A percentile compares a stretch with the other conserved stretches of the same genome.
phyloP scores from a whole-genome alignment of 306 rosid species.

The Adenanthera pavonina region DNA sequence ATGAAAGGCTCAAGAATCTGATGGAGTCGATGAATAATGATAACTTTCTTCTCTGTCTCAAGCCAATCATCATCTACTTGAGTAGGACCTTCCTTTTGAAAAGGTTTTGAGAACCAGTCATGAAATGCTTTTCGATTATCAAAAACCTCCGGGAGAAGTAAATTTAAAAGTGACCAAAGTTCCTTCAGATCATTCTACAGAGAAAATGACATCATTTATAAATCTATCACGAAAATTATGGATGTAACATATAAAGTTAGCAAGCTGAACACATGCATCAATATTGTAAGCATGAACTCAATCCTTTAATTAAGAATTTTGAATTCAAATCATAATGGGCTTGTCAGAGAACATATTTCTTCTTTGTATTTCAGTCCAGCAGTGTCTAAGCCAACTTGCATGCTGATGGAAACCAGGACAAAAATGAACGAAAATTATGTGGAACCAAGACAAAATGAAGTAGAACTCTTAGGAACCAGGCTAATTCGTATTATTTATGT shows the following conservation, averaged over 20 bases:
- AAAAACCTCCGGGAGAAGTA: conserved; percentile 98
- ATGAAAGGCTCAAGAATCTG: conserved; percentile 99
- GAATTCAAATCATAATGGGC: not conserved
- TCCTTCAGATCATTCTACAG: conserved; percentile 98
- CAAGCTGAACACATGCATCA: conserved; percentile 1
- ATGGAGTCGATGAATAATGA: conserved; percentile 96
- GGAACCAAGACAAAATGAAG: no score
- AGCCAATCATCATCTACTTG: conserved; percentile 96
- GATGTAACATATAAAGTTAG: conserved; percentile 17
- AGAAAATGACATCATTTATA: conserved; percentile 38
- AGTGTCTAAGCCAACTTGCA: not conserved
- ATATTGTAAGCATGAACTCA: conserved; percentile 10
- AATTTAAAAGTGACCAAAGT: conserved; percentile 96
- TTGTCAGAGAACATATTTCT: conserved; percentile 29
- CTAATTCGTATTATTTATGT: no score
- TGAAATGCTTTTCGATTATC: conserved; percentile 96
- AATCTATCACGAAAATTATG: conserved; percentile 32
- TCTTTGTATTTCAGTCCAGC: not conserved
- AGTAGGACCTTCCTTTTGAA: conserved; percentile 86
- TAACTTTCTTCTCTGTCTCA: conserved; percentile 97
- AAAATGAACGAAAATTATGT: no score
- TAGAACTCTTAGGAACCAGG: no score
- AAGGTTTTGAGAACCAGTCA: conserved; percentile 99
- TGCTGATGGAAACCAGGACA: no score
- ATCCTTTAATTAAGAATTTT: not conserved